A percentile compares a stretch with the other conserved stretches of the same genome.
phyloP scores from a whole-genome alignment of 306 rosid species.

The Myrica gale region DNA sequence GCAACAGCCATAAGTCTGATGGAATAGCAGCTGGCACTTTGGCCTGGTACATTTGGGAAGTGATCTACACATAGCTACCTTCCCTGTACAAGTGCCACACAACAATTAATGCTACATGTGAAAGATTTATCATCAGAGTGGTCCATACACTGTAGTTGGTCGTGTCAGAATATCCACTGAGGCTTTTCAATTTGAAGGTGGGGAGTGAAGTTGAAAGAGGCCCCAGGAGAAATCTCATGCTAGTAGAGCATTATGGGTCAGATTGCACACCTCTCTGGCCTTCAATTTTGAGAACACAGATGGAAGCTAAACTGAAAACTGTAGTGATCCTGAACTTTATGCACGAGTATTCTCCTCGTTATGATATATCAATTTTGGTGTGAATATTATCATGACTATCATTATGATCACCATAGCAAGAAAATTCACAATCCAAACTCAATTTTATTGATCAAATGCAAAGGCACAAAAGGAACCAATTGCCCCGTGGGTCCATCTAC shows the following conservation, averaged over 20 bases:
- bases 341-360: too few relatives aligned
- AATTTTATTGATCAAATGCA: not conserved
- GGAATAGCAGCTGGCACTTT: not conserved
- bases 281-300: too few relatives aligned
- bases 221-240: not conserved
- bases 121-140: not conserved
- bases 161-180: not conserved
- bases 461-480: not conserved
- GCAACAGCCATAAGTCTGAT: not conserved
- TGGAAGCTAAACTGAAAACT: too few relatives aligned
- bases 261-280: not conserved
- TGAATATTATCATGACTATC: too few relatives aligned
- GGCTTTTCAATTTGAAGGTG: not conserved
- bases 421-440: not conserved
- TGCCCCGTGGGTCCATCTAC: not conserved
- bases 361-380: too few relatives aligned
- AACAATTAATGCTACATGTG: constrained; percentile 27
- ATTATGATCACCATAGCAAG: not conserved
- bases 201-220: not conserved
- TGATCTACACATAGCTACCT: not conserved
- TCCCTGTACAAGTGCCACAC: not conserved
- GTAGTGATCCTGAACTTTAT: too few relatives aligned
- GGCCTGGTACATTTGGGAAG: not conserved
- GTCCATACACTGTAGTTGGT: not conserved
- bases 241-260: not conserved